Percentiles rank a stretch among this genome's conserved stretches.
Conservation (phyloP, 192 early-diverging fungal genomes). For the Geranomyces michiganensis region DNA sequence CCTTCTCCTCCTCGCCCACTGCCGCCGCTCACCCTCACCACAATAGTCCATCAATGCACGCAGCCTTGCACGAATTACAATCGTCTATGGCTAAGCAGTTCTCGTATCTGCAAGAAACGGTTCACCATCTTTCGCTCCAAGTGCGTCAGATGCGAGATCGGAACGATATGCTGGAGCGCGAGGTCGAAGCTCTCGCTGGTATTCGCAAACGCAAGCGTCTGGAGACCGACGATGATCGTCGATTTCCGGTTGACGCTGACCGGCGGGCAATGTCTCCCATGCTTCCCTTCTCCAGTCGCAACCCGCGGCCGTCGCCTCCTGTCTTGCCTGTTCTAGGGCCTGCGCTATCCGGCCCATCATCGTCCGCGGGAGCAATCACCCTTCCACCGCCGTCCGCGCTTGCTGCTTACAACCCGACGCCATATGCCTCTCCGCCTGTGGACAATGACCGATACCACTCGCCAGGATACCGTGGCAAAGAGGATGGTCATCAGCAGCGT, state of each 20-base stretch:
- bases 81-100: conserved; percentile 24
- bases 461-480: no score
- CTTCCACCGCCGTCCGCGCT: conserved; percentile 23
- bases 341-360: not conserved
- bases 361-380: not conserved
- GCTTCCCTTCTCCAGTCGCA: not conserved
- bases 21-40: not conserved
- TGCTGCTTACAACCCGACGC: conserved; percentile 14
- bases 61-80: conserved; percentile 18
- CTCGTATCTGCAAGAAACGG: conserved; percentile 18
- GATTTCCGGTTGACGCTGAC: not conserved
- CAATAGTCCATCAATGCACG: no score
- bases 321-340: not conserved
- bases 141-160: conserved; percentile 3
- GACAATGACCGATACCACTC: conserved; percentile 26
- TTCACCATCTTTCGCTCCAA: conserved; percentile 18
- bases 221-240: not conserved
- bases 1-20: not conserved
- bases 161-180: conserved; percentile 32
- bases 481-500: no score
- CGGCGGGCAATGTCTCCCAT: conserved; percentile 11
- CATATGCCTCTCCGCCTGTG: conserved; percentile 17
- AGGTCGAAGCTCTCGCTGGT: conserved; percentile 16
- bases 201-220: not conserved
- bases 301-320: conserved; percentile 6